Conservation (phyloP, 164 flowering plant genomes). For the Aristolochia fimbriata region DNA sequence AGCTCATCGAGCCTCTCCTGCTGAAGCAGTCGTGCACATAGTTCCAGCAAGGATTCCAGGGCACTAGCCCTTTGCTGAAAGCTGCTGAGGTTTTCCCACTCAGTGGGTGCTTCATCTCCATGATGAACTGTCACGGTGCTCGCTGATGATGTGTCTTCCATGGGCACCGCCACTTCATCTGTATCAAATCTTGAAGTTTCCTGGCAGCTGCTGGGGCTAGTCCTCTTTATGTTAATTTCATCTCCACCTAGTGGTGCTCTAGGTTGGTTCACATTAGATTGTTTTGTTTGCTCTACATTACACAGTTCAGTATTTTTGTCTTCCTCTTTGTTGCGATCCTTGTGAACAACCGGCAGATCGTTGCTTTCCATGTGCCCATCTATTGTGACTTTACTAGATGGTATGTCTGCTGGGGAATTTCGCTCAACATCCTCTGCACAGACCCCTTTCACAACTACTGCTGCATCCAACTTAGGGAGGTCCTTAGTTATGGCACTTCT, state of each 20-base stretch:
- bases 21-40: constrained; percentile 73
- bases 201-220: not conserved
- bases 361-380: not conserved
- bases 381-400: no score
- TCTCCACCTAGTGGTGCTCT: constrained; percentile 6
- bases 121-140: constrained; percentile 21
- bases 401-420: no score
- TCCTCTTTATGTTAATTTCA: not conserved
- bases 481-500: no score
- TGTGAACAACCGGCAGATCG: constrained; percentile 11
- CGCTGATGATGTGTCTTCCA: constrained; percentile 23
- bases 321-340: constrained; percentile 8
- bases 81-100: constrained; percentile 28
- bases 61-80: constrained; percentile 73
- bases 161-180: constrained; percentile 7
- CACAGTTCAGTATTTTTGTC: not conserved
- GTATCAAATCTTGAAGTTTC: constrained; percentile 16
- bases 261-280: constrained; percentile 6
- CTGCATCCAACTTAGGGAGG: no score
- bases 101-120: constrained; percentile 22
- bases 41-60: constrained; percentile 77
- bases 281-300: constrained; percentile 3
- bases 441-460: no score
- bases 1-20: constrained; percentile 75
- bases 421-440: no score